Evolutionary conservation across 805 yeast species (phyloP).

Genomic region (Cyberlindnera maclurae): DNA sequence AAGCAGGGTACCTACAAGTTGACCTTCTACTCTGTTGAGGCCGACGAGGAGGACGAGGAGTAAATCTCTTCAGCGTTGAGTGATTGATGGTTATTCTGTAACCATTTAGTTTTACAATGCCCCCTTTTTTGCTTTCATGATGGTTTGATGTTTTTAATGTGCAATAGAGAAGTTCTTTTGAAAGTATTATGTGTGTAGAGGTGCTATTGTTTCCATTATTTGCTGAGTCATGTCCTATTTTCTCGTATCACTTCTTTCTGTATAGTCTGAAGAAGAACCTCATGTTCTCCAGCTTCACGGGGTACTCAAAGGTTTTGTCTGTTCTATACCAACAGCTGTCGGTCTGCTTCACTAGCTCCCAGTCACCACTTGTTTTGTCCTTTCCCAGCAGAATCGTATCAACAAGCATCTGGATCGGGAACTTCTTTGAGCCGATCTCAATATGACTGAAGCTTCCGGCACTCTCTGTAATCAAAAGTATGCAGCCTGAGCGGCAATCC

Average conservation of each 20-base stretch:
- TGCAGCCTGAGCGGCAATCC: slow-evolving; percentile 48
- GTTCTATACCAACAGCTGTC: slow-evolving; percentile 82
- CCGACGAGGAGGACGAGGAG: slow-evolving; percentile 94
- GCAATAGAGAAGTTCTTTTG: slow-evolving; percentile 13
- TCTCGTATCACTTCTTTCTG: slow-evolving; percentile 44
- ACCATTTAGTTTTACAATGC: slow-evolving; percentile 12
- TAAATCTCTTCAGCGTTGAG: slow-evolving; percentile 34
- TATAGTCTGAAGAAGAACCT: slow-evolving; percentile 76
- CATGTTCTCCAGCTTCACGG: slow-evolving; percentile 77
- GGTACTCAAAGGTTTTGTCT: slow-evolving; percentile 45
- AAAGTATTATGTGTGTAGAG: slow-evolving; percentile 3
- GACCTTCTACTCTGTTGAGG: slow-evolving; percentile 98
- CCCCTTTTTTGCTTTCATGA: slow-evolving; percentile 10
- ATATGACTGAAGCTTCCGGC: slow-evolving; percentile 88
- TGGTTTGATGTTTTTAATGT: slow-evolving; percentile 15
- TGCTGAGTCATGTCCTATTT: too few relatives aligned
- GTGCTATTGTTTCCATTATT: too few relatives aligned
- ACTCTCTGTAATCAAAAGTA: slow-evolving; percentile 69
- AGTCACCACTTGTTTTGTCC: slow-evolving; percentile 39
- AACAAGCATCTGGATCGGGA: slow-evolving; percentile 76
- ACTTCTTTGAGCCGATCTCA: slow-evolving; percentile 63
- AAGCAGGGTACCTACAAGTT: slow-evolving; percentile 94
- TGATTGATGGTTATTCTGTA: slow-evolving; percentile 13
- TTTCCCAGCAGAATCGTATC: slow-evolving; percentile 64
- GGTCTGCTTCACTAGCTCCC: slow-evolving; percentile 59